Percentiles rank a stretch among this genome's conserved stretches.
Evolutionary conservation across 1,284 basidiomycete genomes (phyloP).

Genomic region (Marasmius sp.): DNA sequence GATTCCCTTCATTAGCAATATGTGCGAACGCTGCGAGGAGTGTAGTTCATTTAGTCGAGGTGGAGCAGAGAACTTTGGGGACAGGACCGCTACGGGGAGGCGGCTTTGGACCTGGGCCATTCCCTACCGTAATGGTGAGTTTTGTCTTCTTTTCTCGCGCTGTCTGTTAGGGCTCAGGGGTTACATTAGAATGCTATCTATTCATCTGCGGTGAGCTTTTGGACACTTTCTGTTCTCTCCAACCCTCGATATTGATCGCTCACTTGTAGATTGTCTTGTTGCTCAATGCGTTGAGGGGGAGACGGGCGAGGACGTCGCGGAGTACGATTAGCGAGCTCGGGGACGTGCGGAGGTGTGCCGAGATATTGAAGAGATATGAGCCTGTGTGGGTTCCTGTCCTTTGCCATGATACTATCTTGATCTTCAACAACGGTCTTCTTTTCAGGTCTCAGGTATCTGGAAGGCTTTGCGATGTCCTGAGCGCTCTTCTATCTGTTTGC

Average conservation of each 20-base stretch:
- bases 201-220: background rate
- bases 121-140: constrained; percentile 16
- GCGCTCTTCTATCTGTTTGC: constrained; percentile 6
- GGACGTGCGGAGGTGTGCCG: constrained; percentile 61
- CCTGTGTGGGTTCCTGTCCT: constrained; percentile 11
- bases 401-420: background rate
- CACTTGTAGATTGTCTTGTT: constrained; percentile 50
- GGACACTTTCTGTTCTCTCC: background rate
- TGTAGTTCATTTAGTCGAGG: constrained; percentile 37
- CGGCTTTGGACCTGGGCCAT: background rate
- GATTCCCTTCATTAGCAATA: constrained; percentile 47
- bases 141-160: background rate
- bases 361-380: constrained; percentile 50
- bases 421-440: background rate
- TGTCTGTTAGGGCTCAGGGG: background rate
- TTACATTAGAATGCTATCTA: background rate
- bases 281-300: constrained; percentile 60
- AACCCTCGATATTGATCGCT: constrained; percentile 11
- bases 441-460: constrained; percentile 7
- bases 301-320: constrained; percentile 39
- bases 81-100: too few relatives aligned
- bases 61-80: constrained; percentile 3
- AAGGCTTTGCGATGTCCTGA: constrained; percentile 10
- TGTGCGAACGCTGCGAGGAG: constrained; percentile 50
- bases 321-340: constrained; percentile 52